Evolutionary conservation across 2,329 filamentous ascomycete species (phyloP).

Genomic region (Beauveria caledonica): DNA sequence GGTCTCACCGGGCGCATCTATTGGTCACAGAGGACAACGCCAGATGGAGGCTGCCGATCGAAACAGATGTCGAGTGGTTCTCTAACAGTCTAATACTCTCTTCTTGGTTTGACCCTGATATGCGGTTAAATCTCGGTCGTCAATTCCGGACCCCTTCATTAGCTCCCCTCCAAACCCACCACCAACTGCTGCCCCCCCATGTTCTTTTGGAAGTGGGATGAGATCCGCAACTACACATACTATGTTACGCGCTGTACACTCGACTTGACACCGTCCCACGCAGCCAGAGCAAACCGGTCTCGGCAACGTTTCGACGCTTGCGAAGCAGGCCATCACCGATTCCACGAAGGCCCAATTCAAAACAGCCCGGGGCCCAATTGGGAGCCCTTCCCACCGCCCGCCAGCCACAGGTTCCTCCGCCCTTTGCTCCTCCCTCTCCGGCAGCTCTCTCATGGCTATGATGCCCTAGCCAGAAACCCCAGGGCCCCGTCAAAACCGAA

Average conservation of each 20-base stretch:
- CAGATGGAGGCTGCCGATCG: background rate
- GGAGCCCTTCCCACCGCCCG: background rate
- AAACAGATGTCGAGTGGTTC: background rate
- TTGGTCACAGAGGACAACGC: constrained; percentile 2
- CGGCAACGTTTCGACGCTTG: background rate
- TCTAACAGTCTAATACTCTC: background rate
- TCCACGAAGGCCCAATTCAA: background rate
- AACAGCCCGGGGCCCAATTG: background rate
- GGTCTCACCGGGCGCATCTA: constrained; percentile 9
- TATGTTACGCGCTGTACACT: background rate
- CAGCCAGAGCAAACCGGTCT: background rate
- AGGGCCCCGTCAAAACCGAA: background rate
- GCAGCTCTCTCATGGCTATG: background rate
- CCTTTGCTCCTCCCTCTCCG: too few relatives aligned
- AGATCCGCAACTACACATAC: constrained; percentile 8
- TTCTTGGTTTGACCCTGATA: background rate
- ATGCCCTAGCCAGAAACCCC: constrained; percentile 5
- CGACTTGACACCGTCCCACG: background rate
- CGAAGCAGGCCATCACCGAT: background rate
- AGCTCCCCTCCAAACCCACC: background rate
- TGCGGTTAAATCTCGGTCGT: constrained; percentile 1
- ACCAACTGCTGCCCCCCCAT: background rate
- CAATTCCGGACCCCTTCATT: background rate
- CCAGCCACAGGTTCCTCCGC: background rate
- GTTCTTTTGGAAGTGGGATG: constrained; percentile 6